Evolutionary conservation across 1,284 basidiomycete genomes (phyloP), one percentile per base, ranked within the genome.

Genomic region (Peniophora sp.): DNA sequence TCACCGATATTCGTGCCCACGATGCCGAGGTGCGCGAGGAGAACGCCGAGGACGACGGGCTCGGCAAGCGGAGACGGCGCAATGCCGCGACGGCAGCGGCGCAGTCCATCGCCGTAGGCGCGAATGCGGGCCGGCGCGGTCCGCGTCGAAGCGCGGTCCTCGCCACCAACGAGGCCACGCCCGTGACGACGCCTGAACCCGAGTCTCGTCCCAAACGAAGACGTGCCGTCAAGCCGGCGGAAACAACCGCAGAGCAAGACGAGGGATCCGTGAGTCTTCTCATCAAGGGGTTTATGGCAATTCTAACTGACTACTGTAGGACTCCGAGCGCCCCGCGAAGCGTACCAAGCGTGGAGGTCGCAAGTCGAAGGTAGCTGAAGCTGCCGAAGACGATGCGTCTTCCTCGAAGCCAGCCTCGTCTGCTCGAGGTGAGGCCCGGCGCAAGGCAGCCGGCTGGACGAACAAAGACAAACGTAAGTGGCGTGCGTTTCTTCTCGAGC

Each of bases 1-100:
- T 91, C 52, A 73, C 85, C n/a, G 88, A 91, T 64, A 91, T 91
- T 55, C 73, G 78, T 46, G 75, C 81, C 65, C 83, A 86, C 57
- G 86, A 89, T 64, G 83, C 81, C 50, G 83, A 88, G 57, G 76
- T 88, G 9, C 64, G 71, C 62, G 57, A 54, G 36, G 18, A 27
- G 15, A 43, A 8, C 8, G 37, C n/a, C 6, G 37, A 41, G 37
- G 37, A 41, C 37, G 23, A 48, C 39, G 50, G 59, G 47, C 49
- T 55, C 22, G 51, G 52, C 15, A 51, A 56, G 17, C 54, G 52
- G 11, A 55, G 52, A 18, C 51, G 52, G n/a, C 48, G 57, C 15
- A 46, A 52, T 60, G 61, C 54, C 59, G 58, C 52, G 60, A 58
- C 60, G 39, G 35, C 49, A 50, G 37, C 37, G 15, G 37, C 37